Base-by-base conservation (phyloP, 345 rosid genomes). In the Populus deltoides region DNA sequence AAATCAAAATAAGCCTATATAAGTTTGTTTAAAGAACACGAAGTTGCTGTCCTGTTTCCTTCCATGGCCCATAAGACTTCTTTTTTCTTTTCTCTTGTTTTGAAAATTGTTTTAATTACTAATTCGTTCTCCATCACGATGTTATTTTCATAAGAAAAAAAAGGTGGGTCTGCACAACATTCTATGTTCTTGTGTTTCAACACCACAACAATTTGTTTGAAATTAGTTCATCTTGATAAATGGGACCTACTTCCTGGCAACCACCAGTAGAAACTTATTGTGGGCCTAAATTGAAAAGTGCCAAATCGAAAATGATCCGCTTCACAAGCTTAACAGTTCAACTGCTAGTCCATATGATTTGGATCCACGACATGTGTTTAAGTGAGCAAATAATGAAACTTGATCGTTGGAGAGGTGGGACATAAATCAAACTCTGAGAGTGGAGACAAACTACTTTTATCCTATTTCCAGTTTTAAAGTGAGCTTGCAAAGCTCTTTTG, bases 261-360 rank as follows among this genome's bases (percentile, higher is more conserved):
- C 49, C 36, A n/a, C 41, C 57, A 6, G 41, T 17, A 65, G 45
- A 45, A 75, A 43, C 61, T 75, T 31, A 39, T 31, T 22, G 27
- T 45, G 61, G 71, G 17, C 71, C n/a, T 29, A 31, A 59, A 31
- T 17, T 45, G 70, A 45, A 66, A 65, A 65, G 61, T 65, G 12
- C 31, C 66, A 38, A 27, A 36, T 13, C 41, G 57, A 41, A 25
- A 5, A 62, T 10, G 68, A 27, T 31, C 29, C 8, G 75, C 35
- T 62, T 22, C 75, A 70, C 75, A 24, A 36, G 39, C 43, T 73
- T 17, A 38, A 73, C 53, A 71, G 66, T 62, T 72, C 10, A 51
- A 77, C 16, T 18, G 29, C 31, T 27, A 17, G 12, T n/a, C 27
- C 62, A 57, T 22, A 57, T 57, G 12, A 9, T 13, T 13, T 45